A percentile compares a stretch with the other conserved stretches of the same genome.
Conservation (phyloP, 352 stramenopile genomes). For the Globisporangium orthogonon region DNA sequence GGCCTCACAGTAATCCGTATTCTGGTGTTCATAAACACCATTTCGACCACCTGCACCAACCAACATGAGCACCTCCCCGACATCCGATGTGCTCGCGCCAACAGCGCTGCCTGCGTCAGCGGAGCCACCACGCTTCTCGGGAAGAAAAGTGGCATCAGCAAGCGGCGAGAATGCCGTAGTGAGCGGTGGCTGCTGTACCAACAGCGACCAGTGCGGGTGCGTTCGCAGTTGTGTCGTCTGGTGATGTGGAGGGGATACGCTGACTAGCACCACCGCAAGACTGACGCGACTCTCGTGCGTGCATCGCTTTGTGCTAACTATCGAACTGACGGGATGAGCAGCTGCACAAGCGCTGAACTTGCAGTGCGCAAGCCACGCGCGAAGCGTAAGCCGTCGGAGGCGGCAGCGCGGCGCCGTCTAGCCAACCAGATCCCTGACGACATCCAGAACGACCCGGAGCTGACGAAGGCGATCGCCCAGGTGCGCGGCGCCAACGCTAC, state of each 20-base stretch:
- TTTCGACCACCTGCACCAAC: too few relatives aligned
- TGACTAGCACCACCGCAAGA: too few relatives aligned
- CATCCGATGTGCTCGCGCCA: not conserved
- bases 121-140: conserved; percentile 54
- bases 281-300: not conserved
- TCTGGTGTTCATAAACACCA: too few relatives aligned
- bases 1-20: too few relatives aligned
- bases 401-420: conserved; percentile 58
- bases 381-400: conserved; percentile 60
- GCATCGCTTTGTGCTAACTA: not conserved
- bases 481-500: not conserved
- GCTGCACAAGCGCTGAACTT: conserved; percentile 7
- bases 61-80: too few relatives aligned
- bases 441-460: conserved; percentile 83
- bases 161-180: not conserved
- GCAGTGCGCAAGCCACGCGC: conserved; percentile 33
- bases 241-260: not conserved
- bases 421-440: conserved; percentile 87
- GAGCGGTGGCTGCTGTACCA: conserved; percentile 7
- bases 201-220: conserved; percentile 5
- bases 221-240: conserved; percentile 1
- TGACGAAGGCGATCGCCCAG: conserved; percentile 90
- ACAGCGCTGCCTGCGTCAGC: not conserved
- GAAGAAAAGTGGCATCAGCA: conserved; percentile 14
- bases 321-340: not conserved